phyloP scores from a whole-genome alignment of 768 basidiomycete genomes.

The Amanita pallidorosea region DNA sequence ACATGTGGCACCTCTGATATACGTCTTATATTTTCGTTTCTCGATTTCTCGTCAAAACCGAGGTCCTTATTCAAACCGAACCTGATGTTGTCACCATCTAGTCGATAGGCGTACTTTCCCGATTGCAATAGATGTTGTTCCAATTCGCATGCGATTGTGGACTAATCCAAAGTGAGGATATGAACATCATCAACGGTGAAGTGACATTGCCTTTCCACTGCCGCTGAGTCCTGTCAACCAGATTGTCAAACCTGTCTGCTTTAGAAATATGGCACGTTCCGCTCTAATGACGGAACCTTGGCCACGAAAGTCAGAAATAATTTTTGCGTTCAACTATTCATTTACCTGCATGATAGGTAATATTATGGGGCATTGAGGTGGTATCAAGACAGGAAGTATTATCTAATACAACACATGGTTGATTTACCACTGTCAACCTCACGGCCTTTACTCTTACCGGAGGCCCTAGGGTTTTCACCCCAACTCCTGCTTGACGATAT shows the following conservation, averaged over 20 bases:
- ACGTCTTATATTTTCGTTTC: slow-evolving; percentile 92
- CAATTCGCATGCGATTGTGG: slow-evolving; percentile 92
- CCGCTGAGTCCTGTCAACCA: slow-evolving; percentile 97
- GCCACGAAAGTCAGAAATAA: neutral
- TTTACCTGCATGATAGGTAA: slow-evolving; percentile 13
- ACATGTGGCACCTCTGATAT: slow-evolving; percentile 73
- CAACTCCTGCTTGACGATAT: slow-evolving; percentile 81
- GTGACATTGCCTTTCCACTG: slow-evolving; percentile 70
- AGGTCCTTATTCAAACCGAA: slow-evolving; percentile 97
- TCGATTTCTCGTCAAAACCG: slow-evolving; percentile 84
- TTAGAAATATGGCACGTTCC: slow-evolving; percentile 59
- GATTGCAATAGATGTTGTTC: slow-evolving; percentile 91
- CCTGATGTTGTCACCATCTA: slow-evolving; percentile 94
- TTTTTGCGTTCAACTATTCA: neutral
- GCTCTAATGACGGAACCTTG: slow-evolving; percentile 58
- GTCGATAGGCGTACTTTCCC: slow-evolving; percentile 77
- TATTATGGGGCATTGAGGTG: neutral
- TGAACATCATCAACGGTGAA: neutral
- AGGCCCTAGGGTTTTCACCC: slow-evolving; percentile 77
- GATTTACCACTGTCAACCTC: neutral
- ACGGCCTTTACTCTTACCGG: slow-evolving; percentile 47
- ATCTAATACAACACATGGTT: neutral
- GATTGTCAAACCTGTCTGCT: slow-evolving; percentile 83
- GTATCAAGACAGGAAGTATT: neutral
- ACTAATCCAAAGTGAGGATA: slow-evolving; percentile 25